A percentile compares a stretch with the other conserved stretches of the same genome.
These are phyloP conservation scores for Yarrowia sp. DNA, from an alignment of 805 yeast species.

Conservation along the genomic window DNA sequence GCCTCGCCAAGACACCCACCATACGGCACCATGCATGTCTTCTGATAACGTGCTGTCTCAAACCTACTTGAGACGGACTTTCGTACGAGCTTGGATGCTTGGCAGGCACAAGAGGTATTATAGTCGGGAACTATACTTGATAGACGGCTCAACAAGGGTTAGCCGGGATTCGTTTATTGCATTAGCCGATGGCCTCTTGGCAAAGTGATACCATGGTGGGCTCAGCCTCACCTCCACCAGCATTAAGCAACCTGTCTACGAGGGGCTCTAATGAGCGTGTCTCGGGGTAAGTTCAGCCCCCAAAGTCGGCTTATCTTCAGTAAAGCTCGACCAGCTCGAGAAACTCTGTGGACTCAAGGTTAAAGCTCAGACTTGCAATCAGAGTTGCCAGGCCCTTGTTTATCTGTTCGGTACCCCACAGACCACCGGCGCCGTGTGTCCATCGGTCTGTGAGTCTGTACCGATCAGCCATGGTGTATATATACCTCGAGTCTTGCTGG, in stretches of 20 bases:
- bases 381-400: conserved; percentile 18
- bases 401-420: conserved; percentile 18
- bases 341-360: neutral
- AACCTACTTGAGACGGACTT: neutral
- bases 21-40: conserved; percentile 35
- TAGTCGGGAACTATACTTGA: neutral
- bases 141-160: conserved; percentile 11
- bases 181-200: conserved; percentile 1
- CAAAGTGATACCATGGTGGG: neutral
- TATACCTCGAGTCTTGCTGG: neutral
- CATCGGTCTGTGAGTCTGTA: neutral
- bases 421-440: conserved; percentile 23
- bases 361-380: conserved; percentile 8
- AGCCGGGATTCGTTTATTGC: neutral
- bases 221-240: too few species aligned
- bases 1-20: conserved; percentile 25
- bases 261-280: neutral
- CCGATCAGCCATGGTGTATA: conserved; percentile 2
- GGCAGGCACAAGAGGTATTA: conserved; percentile 16
- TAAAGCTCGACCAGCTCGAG: too few species aligned
- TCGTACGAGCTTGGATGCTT: neutral
- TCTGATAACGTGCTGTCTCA: conserved; percentile 30
- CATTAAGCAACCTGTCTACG: neutral
- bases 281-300: neutral
- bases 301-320: conserved; percentile 1